Evolutionary conservation across 495 filamentous ascomycete species (phyloP).

Genomic region (Viridothelium virens): DNA sequence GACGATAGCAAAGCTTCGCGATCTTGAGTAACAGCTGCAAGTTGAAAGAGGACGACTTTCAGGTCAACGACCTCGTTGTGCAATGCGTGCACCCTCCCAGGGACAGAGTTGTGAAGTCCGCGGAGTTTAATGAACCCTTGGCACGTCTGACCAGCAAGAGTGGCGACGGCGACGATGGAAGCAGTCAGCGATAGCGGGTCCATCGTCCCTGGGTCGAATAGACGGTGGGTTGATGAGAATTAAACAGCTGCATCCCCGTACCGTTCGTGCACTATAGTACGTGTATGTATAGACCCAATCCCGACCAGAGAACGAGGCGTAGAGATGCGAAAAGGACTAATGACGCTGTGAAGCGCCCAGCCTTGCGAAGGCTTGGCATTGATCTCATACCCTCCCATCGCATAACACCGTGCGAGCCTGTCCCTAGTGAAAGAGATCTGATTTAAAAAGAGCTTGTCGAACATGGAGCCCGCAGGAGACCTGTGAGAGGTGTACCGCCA

Average conservation of each 20-base stretch:
- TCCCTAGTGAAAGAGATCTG: not conserved
- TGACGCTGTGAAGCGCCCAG: not conserved
- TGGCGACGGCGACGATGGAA: not conserved
- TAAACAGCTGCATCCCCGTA: not conserved
- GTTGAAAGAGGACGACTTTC: not conserved
- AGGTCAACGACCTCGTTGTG: conserved; percentile 10
- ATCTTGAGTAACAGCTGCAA: not conserved
- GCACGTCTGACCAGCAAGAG: not conserved
- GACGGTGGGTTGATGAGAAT: not conserved
- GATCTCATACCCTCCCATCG: not conserved
- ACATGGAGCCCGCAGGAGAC: not conserved
- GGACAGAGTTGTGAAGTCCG: not conserved
- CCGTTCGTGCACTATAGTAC: not conserved
- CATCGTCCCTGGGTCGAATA: not conserved
- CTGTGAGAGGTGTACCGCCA: too few species aligned
- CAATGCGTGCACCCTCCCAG: conserved; percentile 4
- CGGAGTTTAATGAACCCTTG: not conserved
- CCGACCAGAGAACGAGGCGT: not conserved
- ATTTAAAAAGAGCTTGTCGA: not conserved
- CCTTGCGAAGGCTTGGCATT: not conserved
- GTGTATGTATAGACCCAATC: not conserved
- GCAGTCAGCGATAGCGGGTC: not conserved
- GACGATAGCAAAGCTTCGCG: not conserved
- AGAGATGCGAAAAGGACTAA: not conserved
- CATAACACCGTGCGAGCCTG: not conserved